A percentile compares a stretch with the other conserved stretches of the same genome.
phyloP scores from a whole-genome alignment of 352 stramenopile species.

The Blastocystis sp. region DNA sequence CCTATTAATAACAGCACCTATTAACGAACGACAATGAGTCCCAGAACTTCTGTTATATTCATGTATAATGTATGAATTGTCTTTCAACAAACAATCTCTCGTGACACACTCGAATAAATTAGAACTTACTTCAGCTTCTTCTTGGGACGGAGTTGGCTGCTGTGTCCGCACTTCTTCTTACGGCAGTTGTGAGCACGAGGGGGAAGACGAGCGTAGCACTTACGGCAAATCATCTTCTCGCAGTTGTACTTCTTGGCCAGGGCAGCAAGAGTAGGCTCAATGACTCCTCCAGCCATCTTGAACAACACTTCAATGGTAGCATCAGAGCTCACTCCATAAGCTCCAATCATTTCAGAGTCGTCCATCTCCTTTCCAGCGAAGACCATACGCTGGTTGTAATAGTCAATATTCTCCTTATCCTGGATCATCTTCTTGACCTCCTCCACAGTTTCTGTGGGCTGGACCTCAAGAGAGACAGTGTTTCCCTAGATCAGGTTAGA shows the following conservation, averaged over 20 bases:
- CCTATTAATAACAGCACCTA: not conserved
- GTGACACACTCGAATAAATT: constrained; percentile 68
- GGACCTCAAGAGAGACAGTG: constrained; percentile 57
- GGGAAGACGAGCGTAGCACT: too few species aligned
- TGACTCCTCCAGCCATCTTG: too few species aligned
- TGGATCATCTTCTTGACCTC: constrained; percentile 55
- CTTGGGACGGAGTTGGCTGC: too few species aligned
- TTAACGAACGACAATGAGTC: not conserved
- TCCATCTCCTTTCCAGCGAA: constrained; percentile 68
- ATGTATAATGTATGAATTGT: constrained; percentile 21
- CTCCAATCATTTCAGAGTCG: constrained; percentile 64
- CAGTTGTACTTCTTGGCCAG: too few species aligned
- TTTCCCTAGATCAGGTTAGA: constrained; percentile 32
- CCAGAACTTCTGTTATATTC: not conserved
- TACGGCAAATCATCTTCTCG: too few species aligned
- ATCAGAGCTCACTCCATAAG: constrained; percentile 68
- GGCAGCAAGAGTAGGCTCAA: too few species aligned
- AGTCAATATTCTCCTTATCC: constrained; percentile 55
- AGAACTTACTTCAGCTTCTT: not conserved
- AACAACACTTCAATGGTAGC: constrained; percentile 65
- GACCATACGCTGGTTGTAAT: constrained; percentile 66
- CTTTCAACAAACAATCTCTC: too few species aligned
- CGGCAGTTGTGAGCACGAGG: too few species aligned
- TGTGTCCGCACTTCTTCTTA: too few species aligned
- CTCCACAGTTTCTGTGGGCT: constrained; percentile 48